Evolutionary conservation across 352 stramenopile genomes (phyloP), one percentile per base, ranked within the genome.

Genomic region (Phytophthora tubulina): DNA sequence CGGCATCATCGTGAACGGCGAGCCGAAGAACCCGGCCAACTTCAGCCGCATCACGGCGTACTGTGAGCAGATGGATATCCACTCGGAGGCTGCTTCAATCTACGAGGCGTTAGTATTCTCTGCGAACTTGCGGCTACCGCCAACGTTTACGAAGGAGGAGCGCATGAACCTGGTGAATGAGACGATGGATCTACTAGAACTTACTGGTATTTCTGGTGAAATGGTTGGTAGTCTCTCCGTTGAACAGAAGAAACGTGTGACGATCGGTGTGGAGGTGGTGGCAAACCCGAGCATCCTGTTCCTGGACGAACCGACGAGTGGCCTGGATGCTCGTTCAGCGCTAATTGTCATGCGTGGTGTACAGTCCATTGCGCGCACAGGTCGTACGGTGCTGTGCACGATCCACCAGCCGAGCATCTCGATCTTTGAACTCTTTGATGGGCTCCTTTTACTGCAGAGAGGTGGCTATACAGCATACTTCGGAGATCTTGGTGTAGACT

Each of bases 271-370:
- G 7, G 93, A 99, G 73, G 80, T 99, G 32, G 95, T 97, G 6
- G 74, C 90, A 4, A 98, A 98, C 70, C 96, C 96, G 31, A 95
- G 94, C 61, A 83, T 99, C 27, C 59, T 99, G 62, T 97, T 99
- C 70, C 65, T 99, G 31, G 95, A 98, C 53, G 97, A 98, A 58
- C 94, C 96, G 0, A 99, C 94, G 0, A 93, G 77, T 67, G 91
- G 92, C 9, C 70, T 99, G 27, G 94, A 98, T 65, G 81, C 88
- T 1, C 89, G 82, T 7, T 90, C 94, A 38, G 94, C 94, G 8
- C 73, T 91, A 36, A 92, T 95, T 48, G 88, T 98, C 46, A 97
- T 98, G 68, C 76, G 81, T 3, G 87, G 87, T 11, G 82, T 98
- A 36, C 78, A 84, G 36, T 89, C 90, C 11, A 92, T 98, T 44